Evolutionary conservation across 495 filamentous ascomycete genomes (phyloP), one percentile per base, ranked within the genome.

Genomic region (Gamarada debralockiae): DNA sequence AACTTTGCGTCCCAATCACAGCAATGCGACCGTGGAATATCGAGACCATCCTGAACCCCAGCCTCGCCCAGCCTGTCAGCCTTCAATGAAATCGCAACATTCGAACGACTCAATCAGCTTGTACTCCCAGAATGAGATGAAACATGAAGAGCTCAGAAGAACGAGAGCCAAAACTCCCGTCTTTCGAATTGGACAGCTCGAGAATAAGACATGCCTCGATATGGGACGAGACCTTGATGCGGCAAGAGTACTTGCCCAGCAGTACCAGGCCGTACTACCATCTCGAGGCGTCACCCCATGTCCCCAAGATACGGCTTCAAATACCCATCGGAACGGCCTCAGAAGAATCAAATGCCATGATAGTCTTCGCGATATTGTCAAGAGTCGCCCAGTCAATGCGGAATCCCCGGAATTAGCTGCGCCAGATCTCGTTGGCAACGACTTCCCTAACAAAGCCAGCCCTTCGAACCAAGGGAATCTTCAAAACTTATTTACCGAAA

Each of bases 281-380:
- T 20, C 41, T 6, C 34, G 60, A n/a, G 17, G 40, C 7, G 45
- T 49, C 20, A 63, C 56, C 10, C 60, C 60, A 29, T 13, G 24
- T 14, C 23, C 42, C 41, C 9, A n/a, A 23, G 15, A 17, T 7
- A 24, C 38, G 23, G 15, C 42, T 18, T 8, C 31, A 15, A 9
- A 37, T 34, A 29, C 45, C 45, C 15, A 9, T 43, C 15, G 21
- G 17, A 53, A 52, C 14, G 45, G 18, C 3, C 33, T 63, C 3
- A 33, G 60, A 22, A 63, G 56, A 23, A 54, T 59, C 45, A 63
- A 63, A 43, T 55, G 60, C 14, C 60, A 57, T 18, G 15, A 57
- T 9, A 54, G 50, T 38, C 48, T 63, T 23, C 52, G 60, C 10
- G 53, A 54, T 23, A 24, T 56, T 2, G 27, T 59, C 15, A 50